Evolutionary conservation across 225 moss, liverwort and hornwort genomes (phyloP).

Genomic region (Polytrichum commune): DNA sequence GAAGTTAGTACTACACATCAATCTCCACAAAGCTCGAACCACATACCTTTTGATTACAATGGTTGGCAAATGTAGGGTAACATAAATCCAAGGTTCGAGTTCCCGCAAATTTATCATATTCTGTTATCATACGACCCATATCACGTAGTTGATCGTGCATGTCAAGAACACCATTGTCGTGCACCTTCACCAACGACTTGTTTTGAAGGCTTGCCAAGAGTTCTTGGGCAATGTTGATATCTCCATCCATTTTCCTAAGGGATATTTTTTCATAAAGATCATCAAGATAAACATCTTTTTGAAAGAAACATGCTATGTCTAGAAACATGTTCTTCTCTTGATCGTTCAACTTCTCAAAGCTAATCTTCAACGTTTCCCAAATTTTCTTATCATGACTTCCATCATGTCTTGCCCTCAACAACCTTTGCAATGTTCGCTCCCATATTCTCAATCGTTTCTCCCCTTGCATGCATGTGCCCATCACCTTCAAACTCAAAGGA

Average conservation of each 20-base stretch:
- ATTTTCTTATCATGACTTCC: conserved; percentile 5
- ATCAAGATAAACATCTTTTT: not conserved
- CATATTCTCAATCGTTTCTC: conserved; percentile 4
- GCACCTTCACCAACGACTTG: not conserved
- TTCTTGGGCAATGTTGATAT: not conserved
- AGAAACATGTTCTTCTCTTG: conserved; percentile 4
- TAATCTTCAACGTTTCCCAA: conserved; percentile 1
- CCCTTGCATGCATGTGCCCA: not conserved
- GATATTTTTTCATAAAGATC: not conserved
- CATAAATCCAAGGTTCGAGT: not conserved
- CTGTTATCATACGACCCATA: not conserved
- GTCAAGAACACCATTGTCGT: not conserved
- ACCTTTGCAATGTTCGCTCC: conserved; percentile 3
- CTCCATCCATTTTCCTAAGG: not conserved
- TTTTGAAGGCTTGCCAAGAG: not conserved
- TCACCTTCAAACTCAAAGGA: conserved; percentile 9
- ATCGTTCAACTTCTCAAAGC: conserved; percentile 5
- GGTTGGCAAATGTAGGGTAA: not conserved
- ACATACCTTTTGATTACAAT: not conserved
- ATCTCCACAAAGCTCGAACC: not conserved
- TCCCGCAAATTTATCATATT: not conserved
- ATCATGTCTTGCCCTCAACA: conserved; percentile 2
- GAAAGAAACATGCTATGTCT: not conserved
- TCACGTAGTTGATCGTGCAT: conserved; percentile 7
- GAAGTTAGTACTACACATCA: not conserved